Evolutionary conservation across 2,329 filamentous ascomycete species (phyloP).

Genomic region (Dothideomycetes sp.): DNA sequence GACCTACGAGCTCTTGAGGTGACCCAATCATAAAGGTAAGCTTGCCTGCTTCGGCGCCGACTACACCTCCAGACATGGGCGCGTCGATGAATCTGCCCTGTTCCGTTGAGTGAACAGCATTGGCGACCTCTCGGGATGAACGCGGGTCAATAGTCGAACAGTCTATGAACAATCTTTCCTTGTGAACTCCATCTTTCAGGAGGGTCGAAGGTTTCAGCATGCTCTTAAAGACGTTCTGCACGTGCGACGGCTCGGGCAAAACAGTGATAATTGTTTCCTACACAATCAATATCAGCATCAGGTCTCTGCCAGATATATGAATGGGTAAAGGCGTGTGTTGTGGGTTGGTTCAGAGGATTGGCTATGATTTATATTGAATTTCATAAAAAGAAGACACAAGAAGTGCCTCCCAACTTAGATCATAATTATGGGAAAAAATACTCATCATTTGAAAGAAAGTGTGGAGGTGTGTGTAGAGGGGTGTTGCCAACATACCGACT

Average conservation of each 20-base stretch:
- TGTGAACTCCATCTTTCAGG: constrained; percentile 34
- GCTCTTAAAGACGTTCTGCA: constrained; percentile 67
- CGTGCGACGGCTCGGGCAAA: constrained; percentile 79
- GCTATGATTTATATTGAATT: constrained; percentile 52
- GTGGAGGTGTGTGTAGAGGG: not conserved
- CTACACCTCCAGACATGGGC: constrained; percentile 92
- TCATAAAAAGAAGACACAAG: constrained; percentile 47
- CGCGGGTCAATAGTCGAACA: constrained; percentile 92
- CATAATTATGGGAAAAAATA: constrained; percentile 45
- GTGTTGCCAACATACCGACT: constrained; percentile 44
- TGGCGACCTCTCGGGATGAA: constrained; percentile 68
- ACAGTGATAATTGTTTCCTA: constrained; percentile 82
- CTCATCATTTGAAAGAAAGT: constrained; percentile 36
- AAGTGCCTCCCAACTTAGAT: constrained; percentile 60
- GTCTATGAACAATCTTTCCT: constrained; percentile 77
- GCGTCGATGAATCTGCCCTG: constrained; percentile 81
- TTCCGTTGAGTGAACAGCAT: constrained; percentile 52
- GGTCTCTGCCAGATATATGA: not conserved
- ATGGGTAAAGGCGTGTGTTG: not conserved
- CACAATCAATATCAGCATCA: not conserved
- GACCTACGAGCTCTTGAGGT: constrained; percentile 47
- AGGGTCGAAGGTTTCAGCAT: constrained; percentile 55
- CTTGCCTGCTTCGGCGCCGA: constrained; percentile 76
- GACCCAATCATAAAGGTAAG: constrained; percentile 94
- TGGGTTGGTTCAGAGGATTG: constrained; percentile 55